Base-by-base conservation (phyloP, 164 flowering plant genomes). In the Macadamia tetraphylla region DNA sequence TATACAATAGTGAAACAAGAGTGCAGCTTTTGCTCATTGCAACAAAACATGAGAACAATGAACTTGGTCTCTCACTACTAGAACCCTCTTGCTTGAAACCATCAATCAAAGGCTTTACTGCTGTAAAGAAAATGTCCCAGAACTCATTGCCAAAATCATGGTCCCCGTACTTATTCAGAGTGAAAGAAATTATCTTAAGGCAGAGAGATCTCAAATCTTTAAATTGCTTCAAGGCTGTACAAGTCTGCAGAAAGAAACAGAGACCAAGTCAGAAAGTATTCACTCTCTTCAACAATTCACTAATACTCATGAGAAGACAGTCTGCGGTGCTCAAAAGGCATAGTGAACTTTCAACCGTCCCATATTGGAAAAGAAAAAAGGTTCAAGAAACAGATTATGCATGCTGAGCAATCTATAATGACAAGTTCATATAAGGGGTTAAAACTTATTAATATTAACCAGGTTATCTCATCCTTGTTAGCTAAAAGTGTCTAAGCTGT, bases 61-160 rank as follows among this genome's bases (percentile, higher is more conserved):
- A 87, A 70, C 96, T 95, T 67, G 96, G 97, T 71, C 82, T 88
- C 76, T 89, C 88, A 71, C 99, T 89, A 60, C 97, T 90, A 68
- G 96, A 81, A 64, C 90, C 91, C 79, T 88, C 97, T 73, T 81
- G 86, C 84, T 84, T 92, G 79, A 94, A 94, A 74, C 79, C 67
- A 29, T 83, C 82, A 70, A 95, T 73, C 52, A 89, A 82, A 43
- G 91, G 82, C 71, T 84, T 84, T 48, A 85, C 88, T 1, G 97
- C 82, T 9, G 6, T 55, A 74, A 92, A 92, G 82, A 92, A 95
- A 10, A 79, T 49, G 62, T 84, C 88, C 99, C 97, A 95, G 75
- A 95, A 92, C 30, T 79, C 84, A 60, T 67, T 58, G 59, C 86
- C 86, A 73, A 88, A 86, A 71, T 84, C 84, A 80, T 83, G 83